These are phyloP conservation scores for Colletotrichum kahawae DNA, from an alignment of 2,329 filamentous ascomycete species.

Conservation along the genomic window DNA sequence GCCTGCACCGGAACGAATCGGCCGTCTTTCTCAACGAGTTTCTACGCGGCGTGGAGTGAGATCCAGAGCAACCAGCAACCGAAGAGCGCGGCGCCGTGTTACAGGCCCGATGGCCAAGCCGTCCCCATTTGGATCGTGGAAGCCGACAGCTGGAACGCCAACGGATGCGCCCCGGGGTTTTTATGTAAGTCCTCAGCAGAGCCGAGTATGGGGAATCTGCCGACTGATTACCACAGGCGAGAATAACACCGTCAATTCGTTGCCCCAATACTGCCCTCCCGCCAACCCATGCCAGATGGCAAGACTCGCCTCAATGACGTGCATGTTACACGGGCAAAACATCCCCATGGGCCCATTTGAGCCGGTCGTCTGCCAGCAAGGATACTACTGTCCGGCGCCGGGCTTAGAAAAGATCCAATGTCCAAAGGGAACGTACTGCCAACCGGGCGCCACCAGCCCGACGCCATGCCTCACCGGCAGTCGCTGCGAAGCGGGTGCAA, in stretches of 20 bases:
- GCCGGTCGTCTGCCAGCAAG: conserved; percentile 53
- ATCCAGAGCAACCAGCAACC: conserved; percentile 30
- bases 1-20: conserved; percentile 47
- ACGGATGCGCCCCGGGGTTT: conserved; percentile 46
- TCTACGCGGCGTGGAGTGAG: conserved; percentile 38
- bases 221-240: conserved; percentile 32
- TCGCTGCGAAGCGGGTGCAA: conserved; percentile 48
- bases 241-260: conserved; percentile 51
- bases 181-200: conserved; percentile 38
- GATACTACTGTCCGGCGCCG: conserved; percentile 51
- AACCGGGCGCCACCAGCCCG: conserved; percentile 51
- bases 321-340: conserved; percentile 36
- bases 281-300: conserved; percentile 39
- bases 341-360: conserved; percentile 53
- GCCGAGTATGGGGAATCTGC: neutral
- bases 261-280: conserved; percentile 50
- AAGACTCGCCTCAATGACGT: conserved; percentile 38
- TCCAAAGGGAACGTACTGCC: conserved; percentile 55
- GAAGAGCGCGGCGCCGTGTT: conserved; percentile 44
- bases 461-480: conserved; percentile 52
- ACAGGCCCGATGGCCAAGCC: conserved; percentile 34
- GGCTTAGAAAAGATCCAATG: conserved; percentile 47
- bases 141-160: conserved; percentile 36
- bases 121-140: conserved; percentile 45
- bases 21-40: conserved; percentile 44